Conservation (phyloP, 176 grass and related monocot genomes). For the Triticum monococcum region DNA sequence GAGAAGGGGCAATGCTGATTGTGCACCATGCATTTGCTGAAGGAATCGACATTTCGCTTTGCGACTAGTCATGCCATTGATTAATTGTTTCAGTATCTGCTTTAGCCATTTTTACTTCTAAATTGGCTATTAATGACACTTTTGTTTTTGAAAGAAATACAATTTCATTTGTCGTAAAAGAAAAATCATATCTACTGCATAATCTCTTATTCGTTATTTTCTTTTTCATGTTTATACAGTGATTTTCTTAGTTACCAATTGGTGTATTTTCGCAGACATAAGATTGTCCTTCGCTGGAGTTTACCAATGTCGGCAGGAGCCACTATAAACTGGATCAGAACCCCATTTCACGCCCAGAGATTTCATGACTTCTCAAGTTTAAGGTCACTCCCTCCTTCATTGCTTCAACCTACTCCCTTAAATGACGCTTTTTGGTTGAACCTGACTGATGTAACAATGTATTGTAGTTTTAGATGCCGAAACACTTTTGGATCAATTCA, state of each 20-base stretch:
- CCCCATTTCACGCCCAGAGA: conserved; percentile 50
- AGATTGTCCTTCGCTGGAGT: background rate
- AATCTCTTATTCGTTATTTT: background rate
- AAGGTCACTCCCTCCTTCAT: conserved; percentile 50
- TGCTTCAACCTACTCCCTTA: background rate
- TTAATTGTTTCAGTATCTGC: background rate
- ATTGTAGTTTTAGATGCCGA: conserved; percentile 58
- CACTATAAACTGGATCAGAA: conserved; percentile 64
- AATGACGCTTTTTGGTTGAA: background rate
- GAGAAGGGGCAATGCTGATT: background rate
- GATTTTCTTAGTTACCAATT: background rate
- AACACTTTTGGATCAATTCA: conserved; percentile 63
- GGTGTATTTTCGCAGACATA: conserved; percentile 7
- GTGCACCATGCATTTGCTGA: background rate
- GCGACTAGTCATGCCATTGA: background rate
- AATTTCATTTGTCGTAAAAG: background rate
- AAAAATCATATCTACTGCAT: background rate
- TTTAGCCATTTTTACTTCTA: background rate
- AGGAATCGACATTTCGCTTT: background rate
- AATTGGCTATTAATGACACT: background rate
- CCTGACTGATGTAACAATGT: conserved; percentile 6
- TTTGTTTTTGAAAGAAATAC: background rate
- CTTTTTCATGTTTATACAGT: background rate
- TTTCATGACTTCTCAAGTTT: conserved; percentile 56
- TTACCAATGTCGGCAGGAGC: conserved; percentile 50